A percentile compares a stretch with the other conserved stretches of the same genome.
Conservation (phyloP, 2,329 filamentous ascomycete genomes). For the Cladosporium sp. region DNA sequence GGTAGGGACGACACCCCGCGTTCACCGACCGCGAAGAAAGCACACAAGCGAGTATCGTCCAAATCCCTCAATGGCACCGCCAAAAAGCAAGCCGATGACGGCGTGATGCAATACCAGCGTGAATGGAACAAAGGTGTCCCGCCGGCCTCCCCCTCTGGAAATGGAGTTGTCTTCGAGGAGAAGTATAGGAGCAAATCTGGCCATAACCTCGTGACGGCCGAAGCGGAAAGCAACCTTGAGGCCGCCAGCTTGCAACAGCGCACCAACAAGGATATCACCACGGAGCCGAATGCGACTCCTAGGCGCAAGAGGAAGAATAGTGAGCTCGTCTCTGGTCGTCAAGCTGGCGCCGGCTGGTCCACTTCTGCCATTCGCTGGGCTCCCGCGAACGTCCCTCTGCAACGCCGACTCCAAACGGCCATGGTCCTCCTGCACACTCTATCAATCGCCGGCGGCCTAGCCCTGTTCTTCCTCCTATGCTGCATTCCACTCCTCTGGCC, state of each 20-base stretch:
- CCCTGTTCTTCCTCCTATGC: constrained; percentile 84
- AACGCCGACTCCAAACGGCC: constrained; percentile 46
- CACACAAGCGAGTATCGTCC: constrained; percentile 27
- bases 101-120: constrained; percentile 2
- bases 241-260: constrained; percentile 21
- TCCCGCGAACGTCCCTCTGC: constrained; percentile 65
- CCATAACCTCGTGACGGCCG: constrained; percentile 42
- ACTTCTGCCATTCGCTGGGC: constrained; percentile 68
- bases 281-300: constrained; percentile 17
- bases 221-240: constrained; percentile 28
- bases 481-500: constrained; percentile 93
- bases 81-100: constrained; percentile 14
- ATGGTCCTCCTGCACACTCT: constrained; percentile 48
- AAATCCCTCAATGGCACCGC: constrained; percentile 19
- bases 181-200: constrained; percentile 36
- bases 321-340: constrained; percentile 48
- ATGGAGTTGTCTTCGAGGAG: constrained; percentile 8
- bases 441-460: constrained; percentile 50
- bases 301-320: constrained; percentile 22
- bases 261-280: constrained; percentile 29
- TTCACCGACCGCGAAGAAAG: constrained; percentile 20
- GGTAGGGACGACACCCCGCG: constrained; percentile 28
- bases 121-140: constrained; percentile 1
- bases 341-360: constrained; percentile 52
- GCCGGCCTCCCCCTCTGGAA: neutral